These are phyloP conservation scores for Stereum hirsutum DNA, from an alignment of 1,284 basidiomycete species.

Conservation along the genomic window DNA sequence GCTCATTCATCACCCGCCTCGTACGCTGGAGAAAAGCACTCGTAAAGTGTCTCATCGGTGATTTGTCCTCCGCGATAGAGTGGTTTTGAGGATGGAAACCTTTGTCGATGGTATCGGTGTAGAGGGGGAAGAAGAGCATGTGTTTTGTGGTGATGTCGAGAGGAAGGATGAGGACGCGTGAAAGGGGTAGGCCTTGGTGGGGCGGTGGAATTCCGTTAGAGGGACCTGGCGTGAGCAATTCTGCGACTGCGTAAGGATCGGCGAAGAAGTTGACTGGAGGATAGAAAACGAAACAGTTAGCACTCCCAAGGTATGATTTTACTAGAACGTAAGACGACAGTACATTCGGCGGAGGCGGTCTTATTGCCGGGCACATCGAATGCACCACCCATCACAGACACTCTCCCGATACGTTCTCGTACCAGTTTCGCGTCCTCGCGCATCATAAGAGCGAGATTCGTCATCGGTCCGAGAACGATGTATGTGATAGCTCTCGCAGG, in stretches of 20 bases:
- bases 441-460: constrained; percentile 73
- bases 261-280: constrained; percentile 85
- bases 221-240: constrained; percentile 38
- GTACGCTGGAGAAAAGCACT: constrained; percentile 73
- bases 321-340: neutral
- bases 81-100: constrained; percentile 40
- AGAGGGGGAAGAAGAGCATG: constrained; percentile 63
- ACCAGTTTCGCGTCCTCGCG: constrained; percentile 46
- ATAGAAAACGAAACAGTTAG: neutral
- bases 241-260: constrained; percentile 80
- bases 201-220: constrained; percentile 13
- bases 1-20: constrained; percentile 58
- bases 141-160: constrained; percentile 79
- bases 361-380: constrained; percentile 92
- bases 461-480: constrained; percentile 82
- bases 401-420: constrained; percentile 54
- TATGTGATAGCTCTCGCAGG: constrained; percentile 70
- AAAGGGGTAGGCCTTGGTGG: constrained; percentile 38
- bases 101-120: constrained; percentile 45
- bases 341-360: constrained; percentile 74
- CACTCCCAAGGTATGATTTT: neutral
- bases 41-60: constrained; percentile 65
- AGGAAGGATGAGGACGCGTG: constrained; percentile 65
- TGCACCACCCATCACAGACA: constrained; percentile 95
- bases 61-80: constrained; percentile 33